phyloP scores from a whole-genome alignment of 83 land plant species.

The Picea engelmannii region DNA sequence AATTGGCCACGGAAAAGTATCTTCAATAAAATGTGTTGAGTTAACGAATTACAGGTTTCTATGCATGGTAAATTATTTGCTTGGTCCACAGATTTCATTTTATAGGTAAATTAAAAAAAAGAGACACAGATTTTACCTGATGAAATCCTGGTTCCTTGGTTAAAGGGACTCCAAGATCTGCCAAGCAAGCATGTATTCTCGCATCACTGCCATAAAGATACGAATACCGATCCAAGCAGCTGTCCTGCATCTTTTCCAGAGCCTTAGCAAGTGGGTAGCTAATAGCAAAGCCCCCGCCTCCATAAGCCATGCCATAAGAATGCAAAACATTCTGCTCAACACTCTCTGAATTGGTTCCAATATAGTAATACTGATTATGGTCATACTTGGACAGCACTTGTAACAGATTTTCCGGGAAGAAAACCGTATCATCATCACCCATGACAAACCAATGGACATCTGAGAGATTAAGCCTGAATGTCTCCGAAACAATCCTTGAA shows the following conservation, averaged over 20 bases:
- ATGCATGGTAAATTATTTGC: too few relatives aligned
- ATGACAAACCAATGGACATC: constrained; percentile 72
- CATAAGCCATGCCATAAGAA: constrained; percentile 81
- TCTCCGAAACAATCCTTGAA: constrained; percentile 51
- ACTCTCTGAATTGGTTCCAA: constrained; percentile 71
- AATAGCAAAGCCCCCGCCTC: constrained; percentile 79
- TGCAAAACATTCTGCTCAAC: constrained; percentile 33
- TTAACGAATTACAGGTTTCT: too few relatives aligned
- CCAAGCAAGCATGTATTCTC: constrained; percentile 57
- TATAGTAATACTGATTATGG: constrained; percentile 52
- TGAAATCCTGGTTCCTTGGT: constrained; percentile 69
- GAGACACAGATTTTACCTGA: constrained; percentile 43
- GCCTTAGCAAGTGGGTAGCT: constrained; percentile 77
- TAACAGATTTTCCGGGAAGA: constrained; percentile 61
- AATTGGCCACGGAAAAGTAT: too few relatives aligned
- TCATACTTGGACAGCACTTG: constrained; percentile 60
- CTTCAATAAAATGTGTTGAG: too few relatives aligned
- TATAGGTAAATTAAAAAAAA: too few relatives aligned
- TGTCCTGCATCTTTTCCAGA: constrained; percentile 48
- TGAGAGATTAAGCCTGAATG: constrained; percentile 22
- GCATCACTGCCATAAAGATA: constrained; percentile 58
- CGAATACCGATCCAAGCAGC: constrained; percentile 61
- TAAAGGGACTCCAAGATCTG: constrained; percentile 74
- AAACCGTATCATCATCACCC: constrained; percentile 81
- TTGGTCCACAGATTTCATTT: too few relatives aligned